Conservation (phyloP, 208 protist species). For the Acanthamoeba pearcei region DNA sequence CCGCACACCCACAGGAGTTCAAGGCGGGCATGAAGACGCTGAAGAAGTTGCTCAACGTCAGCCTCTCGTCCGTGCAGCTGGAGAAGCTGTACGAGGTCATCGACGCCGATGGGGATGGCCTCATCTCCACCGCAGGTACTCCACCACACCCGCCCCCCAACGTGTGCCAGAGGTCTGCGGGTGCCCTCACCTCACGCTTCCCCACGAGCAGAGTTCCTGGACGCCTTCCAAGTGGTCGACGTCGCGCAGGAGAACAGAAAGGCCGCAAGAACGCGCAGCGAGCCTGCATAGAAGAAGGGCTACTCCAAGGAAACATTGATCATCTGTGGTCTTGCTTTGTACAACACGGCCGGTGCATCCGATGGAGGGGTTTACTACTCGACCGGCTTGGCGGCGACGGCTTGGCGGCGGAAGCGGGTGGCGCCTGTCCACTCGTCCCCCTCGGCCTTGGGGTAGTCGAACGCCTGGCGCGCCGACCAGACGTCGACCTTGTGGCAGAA, state of each 20-base stretch:
- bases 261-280: not conserved
- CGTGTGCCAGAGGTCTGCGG: not conserved
- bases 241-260: not conserved
- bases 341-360: no score
- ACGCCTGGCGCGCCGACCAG: not conserved
- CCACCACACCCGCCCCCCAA: not conserved
- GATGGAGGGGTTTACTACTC: not conserved
- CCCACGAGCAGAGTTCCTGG: conserved; percentile 10
- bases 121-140: conserved; percentile 31
- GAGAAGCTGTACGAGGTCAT: conserved; percentile 62
- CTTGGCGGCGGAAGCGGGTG: not conserved
- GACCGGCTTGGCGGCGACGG: not conserved
- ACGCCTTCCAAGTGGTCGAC: conserved; percentile 56
- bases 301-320: no score
- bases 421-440: conserved; percentile 29
- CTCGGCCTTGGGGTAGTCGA: conserved; percentile 20
- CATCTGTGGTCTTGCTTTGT: no score
- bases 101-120: conserved; percentile 4
- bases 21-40: conserved; percentile 61
- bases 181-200: not conserved
- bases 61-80: conserved; percentile 38
- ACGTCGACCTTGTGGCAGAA: conserved; percentile 45
- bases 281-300: not conserved
- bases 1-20: conserved; percentile 11
- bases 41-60: conserved; percentile 57